Evolutionary conservation across 1,284 basidiomycete species (phyloP), one percentile per base, ranked within the genome.

Genomic region (Gymnopus androsaceus): DNA sequence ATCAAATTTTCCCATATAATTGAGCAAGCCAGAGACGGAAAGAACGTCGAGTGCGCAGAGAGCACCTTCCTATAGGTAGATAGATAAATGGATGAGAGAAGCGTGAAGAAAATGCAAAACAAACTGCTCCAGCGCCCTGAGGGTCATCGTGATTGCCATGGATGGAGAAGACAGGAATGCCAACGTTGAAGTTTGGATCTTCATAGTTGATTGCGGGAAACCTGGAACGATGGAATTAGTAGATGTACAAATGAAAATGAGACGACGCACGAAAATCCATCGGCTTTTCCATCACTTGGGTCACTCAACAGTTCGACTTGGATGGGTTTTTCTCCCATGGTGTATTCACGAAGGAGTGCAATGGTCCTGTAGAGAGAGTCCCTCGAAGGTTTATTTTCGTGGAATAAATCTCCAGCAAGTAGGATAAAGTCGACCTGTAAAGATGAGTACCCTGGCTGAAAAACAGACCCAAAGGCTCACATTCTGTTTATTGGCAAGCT

Each of bases 111-210:
- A 23, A 14, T 19, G 9, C 27, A 14, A 8, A 17, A 58, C 90
- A 62, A 64, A 94, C 94, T 9, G 91, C 82, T 12, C 95, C 95
- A 11, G 94, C 88, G 21, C 96, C 97, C 73, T 99, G 97, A 30
- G 97, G 96, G 65, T 99, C 96, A 68, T 99, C 97, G 71, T 99
- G 97, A 68, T 99, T 99, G 40, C 96, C 97, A 66, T 99, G 96
- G 44, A 99, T 99, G 0, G 95, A 98, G 73, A 99, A 99, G 21
- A 98, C 90, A 2, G 97, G 97, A 27, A 97, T 93, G 19, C 85
- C 87, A 51, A 99, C 83, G 67, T 99, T 99, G 57, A 98, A 79
- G 69, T 99, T 98, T 0, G 88, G 85, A 67, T 99, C 97, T 73
- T 99, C 95, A 67, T 99, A 99, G 69, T 99, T 99, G 63, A 99